Evolutionary conservation across 148 eudicot species (phyloP).

Genomic region (Oxyria digyna): DNA sequence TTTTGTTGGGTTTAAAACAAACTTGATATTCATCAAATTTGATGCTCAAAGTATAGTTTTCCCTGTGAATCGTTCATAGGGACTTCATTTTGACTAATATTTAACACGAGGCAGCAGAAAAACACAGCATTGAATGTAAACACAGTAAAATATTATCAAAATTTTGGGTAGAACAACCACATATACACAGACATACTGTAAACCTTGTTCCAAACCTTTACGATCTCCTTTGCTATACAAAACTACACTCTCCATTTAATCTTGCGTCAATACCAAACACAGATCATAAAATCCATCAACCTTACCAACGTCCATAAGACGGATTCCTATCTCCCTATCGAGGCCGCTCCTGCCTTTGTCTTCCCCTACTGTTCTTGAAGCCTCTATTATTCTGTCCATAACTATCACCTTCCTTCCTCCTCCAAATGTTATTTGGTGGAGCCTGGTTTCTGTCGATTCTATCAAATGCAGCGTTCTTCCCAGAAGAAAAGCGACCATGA

Average conservation of each 20-base stretch:
- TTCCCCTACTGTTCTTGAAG: neutral
- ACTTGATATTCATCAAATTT: too few species aligned
- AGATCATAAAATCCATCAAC: neutral
- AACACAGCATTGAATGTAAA: too few species aligned
- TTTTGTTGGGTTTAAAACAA: too few species aligned
- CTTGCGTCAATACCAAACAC: neutral
- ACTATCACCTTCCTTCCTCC: neutral
- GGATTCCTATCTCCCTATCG: slow-evolving; percentile 4
- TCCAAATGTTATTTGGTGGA: neutral
- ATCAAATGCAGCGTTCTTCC: neutral
- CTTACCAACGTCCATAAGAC: slow-evolving; percentile 8
- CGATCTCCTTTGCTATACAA: neutral
- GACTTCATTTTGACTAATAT: too few species aligned
- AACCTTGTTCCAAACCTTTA: neutral
- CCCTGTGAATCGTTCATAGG: too few species aligned
- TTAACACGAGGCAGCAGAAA: too few species aligned
- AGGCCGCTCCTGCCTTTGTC: neutral
- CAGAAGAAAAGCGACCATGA: neutral
- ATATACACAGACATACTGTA: neutral
- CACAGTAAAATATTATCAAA: neutral
- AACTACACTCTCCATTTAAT: neutral
- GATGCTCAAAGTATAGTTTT: too few species aligned
- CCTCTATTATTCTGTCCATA: neutral
- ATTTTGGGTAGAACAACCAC: neutral
- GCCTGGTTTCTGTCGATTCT: neutral